phyloP scores from a whole-genome alignment of 2,329 filamentous ascomycete species.

The Catunica adiposa region DNA sequence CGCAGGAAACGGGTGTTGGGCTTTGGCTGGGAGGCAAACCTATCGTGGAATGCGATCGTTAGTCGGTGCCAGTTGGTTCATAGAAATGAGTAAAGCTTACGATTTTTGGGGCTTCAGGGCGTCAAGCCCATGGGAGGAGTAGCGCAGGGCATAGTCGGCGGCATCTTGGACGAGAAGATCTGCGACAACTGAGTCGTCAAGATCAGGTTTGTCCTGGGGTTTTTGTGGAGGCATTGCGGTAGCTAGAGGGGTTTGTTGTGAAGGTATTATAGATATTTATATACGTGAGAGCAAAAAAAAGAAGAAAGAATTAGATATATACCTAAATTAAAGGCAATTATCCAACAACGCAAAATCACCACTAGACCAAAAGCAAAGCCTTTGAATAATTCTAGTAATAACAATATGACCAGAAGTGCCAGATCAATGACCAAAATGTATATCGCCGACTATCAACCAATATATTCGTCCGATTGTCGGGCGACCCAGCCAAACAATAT shows the following conservation, averaged over 20 bases:
- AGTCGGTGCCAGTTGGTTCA: conserved; percentile 6
- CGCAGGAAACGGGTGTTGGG: conserved; percentile 83
- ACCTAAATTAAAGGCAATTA: too few relatives aligned
- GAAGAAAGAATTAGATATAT: not conserved
- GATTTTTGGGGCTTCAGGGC: conserved; percentile 38
- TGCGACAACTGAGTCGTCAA: conserved; percentile 66
- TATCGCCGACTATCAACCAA: too few relatives aligned
- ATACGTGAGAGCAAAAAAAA: not conserved
- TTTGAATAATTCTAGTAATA: not conserved
- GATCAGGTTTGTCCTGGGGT: conserved; percentile 16
- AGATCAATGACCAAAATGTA: too few relatives aligned
- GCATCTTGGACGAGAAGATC: conserved; percentile 68
- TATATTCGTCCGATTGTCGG: too few relatives aligned
- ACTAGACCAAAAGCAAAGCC: too few relatives aligned
- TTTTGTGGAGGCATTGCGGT: conserved; percentile 19
- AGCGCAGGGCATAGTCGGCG: conserved; percentile 52
- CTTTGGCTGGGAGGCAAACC: conserved; percentile 36
- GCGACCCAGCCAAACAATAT: too few relatives aligned
- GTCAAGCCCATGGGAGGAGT: conserved; percentile 57
- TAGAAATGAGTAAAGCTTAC: conserved; percentile 20
- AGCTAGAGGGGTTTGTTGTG: not conserved
- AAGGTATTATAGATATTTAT: not conserved
- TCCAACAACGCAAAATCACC: too few relatives aligned
- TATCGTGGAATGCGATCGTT: conserved; percentile 13
- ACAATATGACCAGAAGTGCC: too few relatives aligned